phyloP scores from a whole-genome alignment of 768 basidiomycete genomes.

The Psilocybe cubensis region DNA sequence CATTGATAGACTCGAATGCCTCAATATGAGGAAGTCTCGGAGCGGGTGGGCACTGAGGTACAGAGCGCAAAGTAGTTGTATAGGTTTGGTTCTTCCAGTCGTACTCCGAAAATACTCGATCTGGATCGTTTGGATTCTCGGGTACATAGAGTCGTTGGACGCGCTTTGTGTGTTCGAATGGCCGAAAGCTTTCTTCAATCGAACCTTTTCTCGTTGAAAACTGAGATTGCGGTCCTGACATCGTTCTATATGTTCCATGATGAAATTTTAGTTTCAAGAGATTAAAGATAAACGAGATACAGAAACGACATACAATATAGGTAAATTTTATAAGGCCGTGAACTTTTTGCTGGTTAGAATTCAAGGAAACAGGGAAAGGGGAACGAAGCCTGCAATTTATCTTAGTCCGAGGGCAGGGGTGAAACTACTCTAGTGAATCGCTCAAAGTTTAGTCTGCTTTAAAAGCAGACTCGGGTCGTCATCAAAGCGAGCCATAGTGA shows the following conservation, averaged over 20 bases:
- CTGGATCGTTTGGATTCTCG: conserved; percentile 10
- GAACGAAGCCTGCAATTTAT: background rate
- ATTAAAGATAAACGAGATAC: background rate
- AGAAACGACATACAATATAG: conserved; percentile 1
- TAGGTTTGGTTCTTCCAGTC: conserved; percentile 12
- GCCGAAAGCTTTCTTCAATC: background rate
- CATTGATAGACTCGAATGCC: background rate
- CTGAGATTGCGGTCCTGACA: conserved; percentile 8
- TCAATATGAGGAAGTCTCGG: background rate
- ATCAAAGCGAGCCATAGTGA: conserved; percentile 7
- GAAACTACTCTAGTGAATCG: conserved; percentile 6
- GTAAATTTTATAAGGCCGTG: conserved; percentile 1
- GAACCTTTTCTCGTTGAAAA: background rate
- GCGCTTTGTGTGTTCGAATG: conserved; percentile 12
- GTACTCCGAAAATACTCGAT: conserved; percentile 14
- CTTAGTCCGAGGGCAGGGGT: background rate
- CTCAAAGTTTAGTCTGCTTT: conserved; percentile 5
- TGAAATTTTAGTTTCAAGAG: background rate
- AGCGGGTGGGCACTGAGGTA: background rate
- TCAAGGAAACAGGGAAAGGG: background rate
- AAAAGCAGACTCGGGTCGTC: conserved; percentile 3
- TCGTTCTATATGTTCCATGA: background rate
- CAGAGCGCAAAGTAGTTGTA: conserved; percentile 8
- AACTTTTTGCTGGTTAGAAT: background rate
- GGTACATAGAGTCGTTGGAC: conserved; percentile 14